These are phyloP conservation scores for Dittrichia graveolens DNA, from an alignment of 129 eudicot genomes.

Conservation along the genomic window DNA sequence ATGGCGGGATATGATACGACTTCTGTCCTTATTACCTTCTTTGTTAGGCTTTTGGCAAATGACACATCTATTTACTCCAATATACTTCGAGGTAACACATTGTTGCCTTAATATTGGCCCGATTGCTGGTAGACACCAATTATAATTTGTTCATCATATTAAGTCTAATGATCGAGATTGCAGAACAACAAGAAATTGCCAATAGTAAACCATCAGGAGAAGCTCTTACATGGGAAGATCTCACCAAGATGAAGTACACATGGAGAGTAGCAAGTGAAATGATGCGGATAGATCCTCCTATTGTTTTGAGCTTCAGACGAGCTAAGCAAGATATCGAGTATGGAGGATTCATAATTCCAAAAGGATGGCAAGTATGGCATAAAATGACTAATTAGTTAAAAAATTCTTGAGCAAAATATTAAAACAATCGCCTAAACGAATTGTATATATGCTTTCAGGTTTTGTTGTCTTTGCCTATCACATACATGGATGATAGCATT, in stretches of 20 bases:
- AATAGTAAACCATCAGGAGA: constrained; percentile 29
- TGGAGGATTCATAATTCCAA: constrained; percentile 50
- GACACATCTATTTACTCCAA: constrained; percentile 28
- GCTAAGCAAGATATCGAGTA: constrained; percentile 43
- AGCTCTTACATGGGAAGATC: constrained; percentile 47
- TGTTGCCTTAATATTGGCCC: neutral
- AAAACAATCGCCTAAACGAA: neutral
- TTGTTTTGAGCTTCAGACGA: constrained; percentile 31
- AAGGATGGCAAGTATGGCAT: constrained; percentile 61
- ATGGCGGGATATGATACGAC: constrained; percentile 50
- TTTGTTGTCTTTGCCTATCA: constrained; percentile 44
- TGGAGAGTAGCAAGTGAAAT: constrained; percentile 51
- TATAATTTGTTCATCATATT: neutral
- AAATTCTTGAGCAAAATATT: neutral
- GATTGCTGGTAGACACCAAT: neutral
- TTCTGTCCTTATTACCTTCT: constrained; percentile 42
- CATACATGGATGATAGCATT: constrained; percentile 62
- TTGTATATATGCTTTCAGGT: constrained; percentile 35
- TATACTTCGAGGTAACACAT: constrained; percentile 29
- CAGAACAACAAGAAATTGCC: constrained; percentile 42
- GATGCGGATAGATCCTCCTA: constrained; percentile 43
- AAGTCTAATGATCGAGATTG: neutral
- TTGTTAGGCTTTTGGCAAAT: constrained; percentile 41
- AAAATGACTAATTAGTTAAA: neutral
- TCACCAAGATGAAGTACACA: constrained; percentile 49